Conservation (phyloP, 331 rosid species). For the Malus hybrid region DNA sequence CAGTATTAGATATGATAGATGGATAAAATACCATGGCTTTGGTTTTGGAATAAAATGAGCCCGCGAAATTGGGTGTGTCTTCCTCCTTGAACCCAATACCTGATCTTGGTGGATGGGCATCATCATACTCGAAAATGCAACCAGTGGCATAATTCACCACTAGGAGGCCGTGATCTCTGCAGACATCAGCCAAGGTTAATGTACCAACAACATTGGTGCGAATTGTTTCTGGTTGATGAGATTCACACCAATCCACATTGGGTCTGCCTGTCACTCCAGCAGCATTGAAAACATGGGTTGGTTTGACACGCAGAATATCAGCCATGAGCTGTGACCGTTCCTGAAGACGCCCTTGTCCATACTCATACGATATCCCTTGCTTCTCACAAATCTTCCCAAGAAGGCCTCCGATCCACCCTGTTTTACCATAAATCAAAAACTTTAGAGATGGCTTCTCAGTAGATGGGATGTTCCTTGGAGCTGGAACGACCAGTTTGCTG, state of each 20-base stretch:
- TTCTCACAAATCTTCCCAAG: slow-evolving; percentile 56
- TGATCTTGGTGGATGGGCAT: slow-evolving; percentile 31
- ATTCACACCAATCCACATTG: slow-evolving; percentile 67
- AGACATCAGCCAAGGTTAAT: slow-evolving; percentile 47
- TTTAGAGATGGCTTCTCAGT: slow-evolving; percentile 34
- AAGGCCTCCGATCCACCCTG: slow-evolving; percentile 64
- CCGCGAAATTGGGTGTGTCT: slow-evolving; percentile 34
- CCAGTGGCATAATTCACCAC: slow-evolving; percentile 51
- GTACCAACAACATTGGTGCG: slow-evolving; percentile 44
- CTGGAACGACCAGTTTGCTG: slow-evolving; percentile 24
- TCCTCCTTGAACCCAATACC: slow-evolving; percentile 51
- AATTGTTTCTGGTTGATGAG: slow-evolving; percentile 55
- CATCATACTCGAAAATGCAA: slow-evolving; percentile 40
- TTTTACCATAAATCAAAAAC: slow-evolving; percentile 58
- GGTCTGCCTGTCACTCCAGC: slow-evolving; percentile 56
- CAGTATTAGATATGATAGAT: background rate
- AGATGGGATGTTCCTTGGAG: slow-evolving; percentile 13
- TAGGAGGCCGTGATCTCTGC: slow-evolving; percentile 44
- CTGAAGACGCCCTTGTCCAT: slow-evolving; percentile 52
- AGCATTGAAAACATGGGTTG: slow-evolving; percentile 67
- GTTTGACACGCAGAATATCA: slow-evolving; percentile 45
- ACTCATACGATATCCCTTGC: slow-evolving; percentile 43
- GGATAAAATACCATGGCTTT: slow-evolving; percentile 45
- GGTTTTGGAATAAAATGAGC: slow-evolving; percentile 55
- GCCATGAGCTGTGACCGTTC: slow-evolving; percentile 41